Evolutionary conservation across 768 basidiomycete genomes (phyloP).

Genomic region (Panellus pusillus): DNA sequence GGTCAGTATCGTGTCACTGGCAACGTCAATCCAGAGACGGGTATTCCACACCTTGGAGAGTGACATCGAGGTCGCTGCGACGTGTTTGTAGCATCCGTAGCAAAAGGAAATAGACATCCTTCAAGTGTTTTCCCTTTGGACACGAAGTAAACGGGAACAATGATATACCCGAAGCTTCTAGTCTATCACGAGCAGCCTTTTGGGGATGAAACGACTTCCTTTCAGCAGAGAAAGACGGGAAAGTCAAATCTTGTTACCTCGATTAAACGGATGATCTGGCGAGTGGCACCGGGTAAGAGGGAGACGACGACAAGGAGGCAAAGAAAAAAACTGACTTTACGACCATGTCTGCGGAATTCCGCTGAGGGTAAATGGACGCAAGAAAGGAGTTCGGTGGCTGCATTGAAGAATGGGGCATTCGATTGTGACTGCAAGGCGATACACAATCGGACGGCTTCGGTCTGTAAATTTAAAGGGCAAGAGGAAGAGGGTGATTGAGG

Average conservation of each 20-base stretch:
- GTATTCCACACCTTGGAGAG: conserved; percentile 10
- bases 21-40: conserved; percentile 2
- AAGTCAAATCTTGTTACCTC: conserved; percentile 4
- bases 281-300: conserved; percentile 6
- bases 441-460: conserved; percentile 13
- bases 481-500: background rate
- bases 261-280: conserved; percentile 19
- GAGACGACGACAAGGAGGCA: background rate
- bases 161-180: conserved; percentile 18
- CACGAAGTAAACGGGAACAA: conserved; percentile 15
- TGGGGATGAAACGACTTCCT: background rate
- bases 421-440: conserved; percentile 15
- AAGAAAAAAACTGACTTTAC: conserved; percentile 11
- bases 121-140: conserved; percentile 6
- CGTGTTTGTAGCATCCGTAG: conserved; percentile 15
- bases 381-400: conserved; percentile 11
- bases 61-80: conserved; percentile 8
- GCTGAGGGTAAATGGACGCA: conserved; percentile 6
- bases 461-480: conserved; percentile 1
- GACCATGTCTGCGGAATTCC: conserved; percentile 16
- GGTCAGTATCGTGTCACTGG: background rate
- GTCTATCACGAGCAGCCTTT: conserved; percentile 15
- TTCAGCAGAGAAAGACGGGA: background rate
- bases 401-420: conserved; percentile 8
- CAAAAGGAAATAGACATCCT: conserved; percentile 12